Evolutionary conservation across 2,329 filamentous ascomycete species (phyloP).

Genomic region (Ophiostoma ulmi): DNA sequence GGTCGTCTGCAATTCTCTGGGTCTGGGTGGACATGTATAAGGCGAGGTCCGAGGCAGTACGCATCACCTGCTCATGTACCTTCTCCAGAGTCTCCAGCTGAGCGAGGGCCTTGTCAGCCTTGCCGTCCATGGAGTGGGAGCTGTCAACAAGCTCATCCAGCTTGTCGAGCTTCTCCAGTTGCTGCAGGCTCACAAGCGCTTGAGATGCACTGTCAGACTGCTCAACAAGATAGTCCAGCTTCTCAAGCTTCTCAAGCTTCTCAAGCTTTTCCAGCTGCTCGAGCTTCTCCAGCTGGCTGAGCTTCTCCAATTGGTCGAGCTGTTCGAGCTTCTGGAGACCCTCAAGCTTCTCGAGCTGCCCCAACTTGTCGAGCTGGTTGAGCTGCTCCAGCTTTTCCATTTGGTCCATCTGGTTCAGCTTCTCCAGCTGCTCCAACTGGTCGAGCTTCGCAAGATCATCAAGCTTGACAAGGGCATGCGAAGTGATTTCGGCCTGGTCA

Average conservation of each 20-base stretch:
- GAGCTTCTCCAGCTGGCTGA: constrained; percentile 9
- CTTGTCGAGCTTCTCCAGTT: constrained; percentile 50
- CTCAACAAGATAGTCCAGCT: constrained; percentile 38
- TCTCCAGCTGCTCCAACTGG: constrained; percentile 35
- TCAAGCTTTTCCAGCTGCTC: constrained; percentile 45
- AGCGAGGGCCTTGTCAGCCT: constrained; percentile 61
- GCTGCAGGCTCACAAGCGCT: neutral
- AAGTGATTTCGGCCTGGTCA: no score
- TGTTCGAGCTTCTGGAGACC: constrained; percentile 15
- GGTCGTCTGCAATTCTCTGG: constrained; percentile 67
- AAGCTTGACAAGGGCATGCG: neutral
- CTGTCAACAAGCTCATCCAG: constrained; percentile 57
- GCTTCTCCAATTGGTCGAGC: constrained; percentile 35
- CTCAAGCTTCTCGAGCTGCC: constrained; percentile 50
- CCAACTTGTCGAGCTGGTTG: neutral
- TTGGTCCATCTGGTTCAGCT: constrained; percentile 14
- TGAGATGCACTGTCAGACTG: neutral
- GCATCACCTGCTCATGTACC: constrained; percentile 81
- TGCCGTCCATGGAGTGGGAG: constrained; percentile 40
- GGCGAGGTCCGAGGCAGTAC: constrained; percentile 77
- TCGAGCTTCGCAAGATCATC: constrained; percentile 30
- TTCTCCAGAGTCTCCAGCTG: constrained; percentile 80
- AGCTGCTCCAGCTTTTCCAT: constrained; percentile 38
- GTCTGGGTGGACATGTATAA: constrained; percentile 75
- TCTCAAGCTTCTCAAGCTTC: constrained; percentile 46